Percentiles rank a stretch among this genome's conserved stretches.
These are phyloP conservation scores for Podila verticillata DNA, from an alignment of 192 early-diverging fungal species.

Conservation along the genomic window DNA sequence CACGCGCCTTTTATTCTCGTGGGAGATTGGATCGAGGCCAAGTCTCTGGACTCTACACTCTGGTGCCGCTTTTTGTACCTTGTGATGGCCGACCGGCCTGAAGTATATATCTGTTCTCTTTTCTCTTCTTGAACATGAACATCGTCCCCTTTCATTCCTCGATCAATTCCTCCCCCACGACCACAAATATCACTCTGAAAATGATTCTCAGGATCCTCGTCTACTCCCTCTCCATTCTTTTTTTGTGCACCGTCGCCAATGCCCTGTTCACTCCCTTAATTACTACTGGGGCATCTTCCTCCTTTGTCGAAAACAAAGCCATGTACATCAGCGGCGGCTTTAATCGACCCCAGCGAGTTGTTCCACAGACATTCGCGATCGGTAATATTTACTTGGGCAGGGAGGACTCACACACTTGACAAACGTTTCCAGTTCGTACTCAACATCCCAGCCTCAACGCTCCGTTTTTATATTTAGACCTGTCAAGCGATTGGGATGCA, in stretches of 20 bases:
- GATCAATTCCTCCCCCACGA: not conserved
- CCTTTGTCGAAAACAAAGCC: constrained; percentile 1
- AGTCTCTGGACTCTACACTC: too few relatives aligned
- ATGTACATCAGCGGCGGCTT: constrained; percentile 1
- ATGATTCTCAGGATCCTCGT: not conserved
- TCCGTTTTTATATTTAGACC: not conserved
- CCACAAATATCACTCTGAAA: not conserved
- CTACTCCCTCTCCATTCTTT: not conserved
- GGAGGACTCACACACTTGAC: too few relatives aligned
- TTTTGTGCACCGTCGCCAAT: not conserved
- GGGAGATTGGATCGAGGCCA: too few relatives aligned
- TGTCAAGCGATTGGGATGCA: not conserved
- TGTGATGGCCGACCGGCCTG: too few relatives aligned
- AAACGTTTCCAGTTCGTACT: too few relatives aligned
- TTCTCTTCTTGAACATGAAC: too few relatives aligned
- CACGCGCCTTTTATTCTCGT: too few relatives aligned
- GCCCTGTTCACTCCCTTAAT: not conserved
- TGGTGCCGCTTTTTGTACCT: too few relatives aligned
- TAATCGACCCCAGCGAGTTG: not conserved
- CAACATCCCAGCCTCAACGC: too few relatives aligned
- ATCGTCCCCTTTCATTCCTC: too few relatives aligned
- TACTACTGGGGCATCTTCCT: not conserved
- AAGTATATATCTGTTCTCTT: too few relatives aligned
- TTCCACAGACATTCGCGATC: not conserved
- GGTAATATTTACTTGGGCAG: not conserved